These are phyloP conservation scores for Cystobasidium onofrii DNA, from an alignment of 768 basidiomycete genomes.

Conservation along the genomic window DNA sequence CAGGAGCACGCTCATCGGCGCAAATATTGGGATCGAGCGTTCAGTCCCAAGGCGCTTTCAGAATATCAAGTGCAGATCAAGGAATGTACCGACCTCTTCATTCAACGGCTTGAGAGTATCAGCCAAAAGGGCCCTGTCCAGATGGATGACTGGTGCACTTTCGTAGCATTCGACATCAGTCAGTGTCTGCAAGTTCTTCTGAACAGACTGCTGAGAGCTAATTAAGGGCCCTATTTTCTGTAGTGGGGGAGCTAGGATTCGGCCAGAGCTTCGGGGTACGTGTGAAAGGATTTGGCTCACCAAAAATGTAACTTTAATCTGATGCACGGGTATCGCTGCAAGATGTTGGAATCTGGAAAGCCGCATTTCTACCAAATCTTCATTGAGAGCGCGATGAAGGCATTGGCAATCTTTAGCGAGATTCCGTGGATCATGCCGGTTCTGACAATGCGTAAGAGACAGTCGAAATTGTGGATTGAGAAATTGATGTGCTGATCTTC, in stretches of 20 bases:
- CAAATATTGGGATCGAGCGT: background rate
- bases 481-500: background rate
- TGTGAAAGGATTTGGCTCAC: background rate
- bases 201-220: background rate
- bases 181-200: background rate
- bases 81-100: background rate
- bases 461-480: background rate
- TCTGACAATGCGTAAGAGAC: background rate
- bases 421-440: background rate
- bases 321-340: too few relatives aligned
- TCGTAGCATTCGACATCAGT: background rate
- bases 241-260: background rate
- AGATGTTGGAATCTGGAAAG: background rate
- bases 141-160: background rate
- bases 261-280: background rate
- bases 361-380: background rate
- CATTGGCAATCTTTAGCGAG: background rate
- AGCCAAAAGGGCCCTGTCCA: background rate
- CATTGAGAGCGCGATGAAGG: background rate
- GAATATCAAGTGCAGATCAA: background rate
- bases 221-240: background rate
- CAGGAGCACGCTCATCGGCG: background rate
- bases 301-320: too few relatives aligned
- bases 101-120: background rate
- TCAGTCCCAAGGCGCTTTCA: background rate